Percentiles rank a stretch among this genome's conserved stretches.
phyloP scores from a whole-genome alignment of 169 alveolate species.

The Plasmodium coatneyi region DNA sequence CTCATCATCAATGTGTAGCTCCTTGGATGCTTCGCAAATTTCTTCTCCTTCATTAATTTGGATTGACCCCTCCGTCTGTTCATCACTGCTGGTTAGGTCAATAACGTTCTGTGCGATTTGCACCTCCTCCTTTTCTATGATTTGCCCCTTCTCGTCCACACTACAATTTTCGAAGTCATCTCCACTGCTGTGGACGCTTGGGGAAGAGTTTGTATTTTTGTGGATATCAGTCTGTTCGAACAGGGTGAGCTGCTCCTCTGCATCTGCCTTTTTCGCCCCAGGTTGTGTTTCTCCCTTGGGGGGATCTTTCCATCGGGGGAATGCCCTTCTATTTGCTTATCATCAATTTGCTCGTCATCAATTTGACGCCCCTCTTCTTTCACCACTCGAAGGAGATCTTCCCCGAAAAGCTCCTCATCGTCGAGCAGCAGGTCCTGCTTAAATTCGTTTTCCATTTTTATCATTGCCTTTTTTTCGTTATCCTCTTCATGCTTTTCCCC shows the following conservation, averaged over 20 bases:
- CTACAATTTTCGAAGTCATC: slow-evolving; percentile 67
- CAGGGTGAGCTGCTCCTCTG: not conserved
- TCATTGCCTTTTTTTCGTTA: not conserved
- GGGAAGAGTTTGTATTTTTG: not conserved
- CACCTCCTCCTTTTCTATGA: not conserved
- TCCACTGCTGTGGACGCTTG: not conserved
- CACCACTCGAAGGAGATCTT: not conserved
- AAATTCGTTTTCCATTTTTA: slow-evolving; percentile 30
- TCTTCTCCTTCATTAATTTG: not conserved
- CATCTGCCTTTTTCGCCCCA: not conserved
- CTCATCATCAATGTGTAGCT: not conserved
- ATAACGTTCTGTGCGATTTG: not conserved
- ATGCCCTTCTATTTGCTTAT: not conserved
- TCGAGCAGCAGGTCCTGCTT: slow-evolving; percentile 33
- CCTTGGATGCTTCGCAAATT: not conserved
- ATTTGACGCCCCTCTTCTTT: not conserved
- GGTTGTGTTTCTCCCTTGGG: not conserved
- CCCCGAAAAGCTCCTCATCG: slow-evolving; percentile 57
- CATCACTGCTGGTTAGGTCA: not conserved
- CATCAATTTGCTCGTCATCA: not conserved
- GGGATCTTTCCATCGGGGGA: not conserved
- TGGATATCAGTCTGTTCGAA: not conserved
- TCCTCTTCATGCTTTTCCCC: not conserved
- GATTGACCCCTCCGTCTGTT: not conserved
- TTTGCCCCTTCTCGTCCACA: slow-evolving; percentile 27